Percentiles rank a stretch among this genome's conserved stretches.
Conservation (phyloP, 306 rosid species). For the Quercus rubra region DNA sequence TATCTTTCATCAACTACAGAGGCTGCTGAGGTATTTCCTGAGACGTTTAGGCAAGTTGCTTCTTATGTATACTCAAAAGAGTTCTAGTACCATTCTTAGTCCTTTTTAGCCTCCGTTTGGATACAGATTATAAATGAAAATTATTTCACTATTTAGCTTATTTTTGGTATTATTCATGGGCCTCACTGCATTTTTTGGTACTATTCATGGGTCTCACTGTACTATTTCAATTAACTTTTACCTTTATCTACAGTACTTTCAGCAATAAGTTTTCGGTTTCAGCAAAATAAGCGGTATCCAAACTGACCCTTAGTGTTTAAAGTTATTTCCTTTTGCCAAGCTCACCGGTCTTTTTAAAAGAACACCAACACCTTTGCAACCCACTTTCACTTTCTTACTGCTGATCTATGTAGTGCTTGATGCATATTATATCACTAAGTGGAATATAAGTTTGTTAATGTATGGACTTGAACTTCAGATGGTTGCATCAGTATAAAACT, state of each 20-base stretch:
- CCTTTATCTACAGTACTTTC: too few relatives aligned
- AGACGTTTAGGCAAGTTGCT: constrained; percentile 18
- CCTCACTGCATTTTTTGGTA: too few relatives aligned
- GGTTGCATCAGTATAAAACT: neutral
- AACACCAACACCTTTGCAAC: neutral
- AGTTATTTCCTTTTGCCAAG: neutral
- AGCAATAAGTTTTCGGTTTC: too few relatives aligned
- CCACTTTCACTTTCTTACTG: neutral
- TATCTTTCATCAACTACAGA: constrained; percentile 89
- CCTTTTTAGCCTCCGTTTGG: too few relatives aligned
- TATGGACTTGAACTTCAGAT: neutral
- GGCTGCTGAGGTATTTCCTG: constrained; percentile 84
- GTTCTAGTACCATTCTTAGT: neutral
- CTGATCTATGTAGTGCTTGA: neutral
- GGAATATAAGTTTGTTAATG: neutral
- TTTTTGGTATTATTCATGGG: too few relatives aligned
- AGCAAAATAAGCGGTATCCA: too few relatives aligned
- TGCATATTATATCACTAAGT: neutral
- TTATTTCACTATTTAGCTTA: too few relatives aligned
- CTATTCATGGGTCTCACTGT: too few relatives aligned
- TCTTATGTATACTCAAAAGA: neutral
- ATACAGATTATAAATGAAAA: too few relatives aligned
- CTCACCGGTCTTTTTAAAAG: neutral
- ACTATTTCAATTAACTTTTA: too few relatives aligned
- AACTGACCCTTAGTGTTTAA: too few relatives aligned